Base-by-base conservation (phyloP, 352 stramenopile species). In the Globisporangium nagaii region DNA sequence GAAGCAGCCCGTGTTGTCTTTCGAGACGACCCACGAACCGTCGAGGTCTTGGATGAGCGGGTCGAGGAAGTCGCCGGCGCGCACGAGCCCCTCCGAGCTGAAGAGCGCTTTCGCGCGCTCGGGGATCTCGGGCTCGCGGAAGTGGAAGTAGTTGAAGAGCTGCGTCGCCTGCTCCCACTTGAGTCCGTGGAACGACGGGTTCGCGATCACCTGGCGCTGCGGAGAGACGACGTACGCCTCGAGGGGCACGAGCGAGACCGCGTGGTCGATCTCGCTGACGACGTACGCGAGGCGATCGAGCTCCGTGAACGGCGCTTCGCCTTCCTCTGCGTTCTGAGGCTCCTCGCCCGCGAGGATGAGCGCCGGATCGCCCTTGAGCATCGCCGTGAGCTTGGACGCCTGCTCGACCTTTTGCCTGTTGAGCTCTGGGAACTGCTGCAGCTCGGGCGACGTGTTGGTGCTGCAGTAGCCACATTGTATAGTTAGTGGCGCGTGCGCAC, bases 71-170 rank as follows among this genome's bases (percentile, higher is more conserved):
- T 89, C 77, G 3, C 71, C 66, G 9, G 80, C 65, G 32, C 80
- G 79, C 43, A 92, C 73, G 31, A 92, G 63, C 1, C 76, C 78
- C 17, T 84, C 72, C 20, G 56, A 62, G 17, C 68, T 74, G 45
- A 75, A 61, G 12, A 88, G 70, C n/a, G 75, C 72, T 35, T 77
- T 79, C 1, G 70, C 65, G 9, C 73, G 70, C 42, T 89, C 79
- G 1, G 75, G 73, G n/a, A 83, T 41, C 25, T 88, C 79, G 3
- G 82, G 75, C 34, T 78, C 65, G 13, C 78, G 74, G 22, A 90
- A 85, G 61, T 92, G 82, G 54, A 87, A 88, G 63, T 87, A 92
- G 62, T 80, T 90, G 67, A 73, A 74, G 30, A 89, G 65, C 56
- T 87, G 76, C 15, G 62, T 39, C 1, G 75, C 67, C 32, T 86